Base-by-base conservation (phyloP, 306 rosid genomes). In the Begonia masoniana region DNA sequence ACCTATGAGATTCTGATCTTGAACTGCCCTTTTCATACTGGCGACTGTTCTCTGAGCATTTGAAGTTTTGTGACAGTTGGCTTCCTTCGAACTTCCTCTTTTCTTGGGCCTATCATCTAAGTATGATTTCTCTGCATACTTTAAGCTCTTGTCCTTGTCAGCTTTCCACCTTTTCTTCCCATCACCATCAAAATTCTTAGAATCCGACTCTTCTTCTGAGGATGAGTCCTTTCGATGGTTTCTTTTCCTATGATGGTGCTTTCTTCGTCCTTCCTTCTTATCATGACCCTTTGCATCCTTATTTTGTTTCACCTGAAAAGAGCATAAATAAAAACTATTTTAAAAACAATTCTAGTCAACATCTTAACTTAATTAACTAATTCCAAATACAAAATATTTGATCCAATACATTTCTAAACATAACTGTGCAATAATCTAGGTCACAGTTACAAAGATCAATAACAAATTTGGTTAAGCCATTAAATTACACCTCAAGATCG, bases 161-260 rank as follows among this genome's bases (percentile, higher is more conserved):
- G 54, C 55, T 71, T 31, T 31, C 9, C 39, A 9, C 39, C 39
- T 31, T 65, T 80, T 63, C 79, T 60, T 62, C 57, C 70, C 56
- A 69, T 65, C 15, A 78, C 84, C 14, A 19, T 45, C 59, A 35
- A 59, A 78, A 72, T 74, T 71, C 69, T 81, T 83, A 35, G 81
- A 79, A 64, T 82, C 80, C 0, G 74, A 75, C n/a, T 56, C 65
- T 3, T 58, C 58, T 56, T 59, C 59, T 3, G 80, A 51, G 15
- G 81, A 62, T 63, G 64, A 70, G 50, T 59, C 62, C 26, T 62
- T 72, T 26, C 51, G 58, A 61, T 66, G 70, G 68, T 83, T 80
- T 24, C 79, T 81, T 59, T 71, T 74, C 56, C 81, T 72, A 53
- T 75, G 78, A 41, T 9, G 79, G 56, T 75, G 85, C 76, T 85